Conservation (phyloP, 441 rosid species). For the Corymbia citriodora region DNA sequence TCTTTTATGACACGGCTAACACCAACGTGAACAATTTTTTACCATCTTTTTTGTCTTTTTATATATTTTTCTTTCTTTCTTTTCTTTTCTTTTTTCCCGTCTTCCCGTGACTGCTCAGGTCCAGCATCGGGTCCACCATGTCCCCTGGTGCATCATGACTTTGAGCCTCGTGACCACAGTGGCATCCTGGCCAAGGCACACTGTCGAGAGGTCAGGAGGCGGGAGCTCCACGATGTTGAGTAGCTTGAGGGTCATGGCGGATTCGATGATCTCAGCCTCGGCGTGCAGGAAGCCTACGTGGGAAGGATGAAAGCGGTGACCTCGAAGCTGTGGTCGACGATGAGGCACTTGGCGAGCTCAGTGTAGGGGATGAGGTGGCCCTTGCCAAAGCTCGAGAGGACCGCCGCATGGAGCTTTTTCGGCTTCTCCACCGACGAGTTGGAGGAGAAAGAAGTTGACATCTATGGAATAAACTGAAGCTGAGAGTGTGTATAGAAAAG, state of each 20-base stretch:
- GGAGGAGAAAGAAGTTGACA: not conserved
- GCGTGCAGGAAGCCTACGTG: not conserved
- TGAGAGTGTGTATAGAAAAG: not conserved
- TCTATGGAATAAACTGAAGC: not conserved
- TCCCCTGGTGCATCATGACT: not conserved
- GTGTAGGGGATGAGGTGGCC: not conserved
- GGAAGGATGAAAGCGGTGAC: not conserved
- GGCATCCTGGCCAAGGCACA: not conserved
- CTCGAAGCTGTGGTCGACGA: not conserved
- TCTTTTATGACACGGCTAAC: not conserved
- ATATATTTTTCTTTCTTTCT: not conserved
- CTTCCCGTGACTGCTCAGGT: not conserved
- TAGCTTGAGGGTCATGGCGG: not conserved
- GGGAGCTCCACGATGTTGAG: not conserved
- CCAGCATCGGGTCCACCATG: not conserved
- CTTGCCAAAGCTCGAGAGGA: not conserved
- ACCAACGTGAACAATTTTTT: accelerated
- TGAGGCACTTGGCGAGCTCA: not conserved
- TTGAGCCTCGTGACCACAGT: not conserved
- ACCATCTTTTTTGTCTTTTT: too few species aligned
- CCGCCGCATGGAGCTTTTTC: not conserved
- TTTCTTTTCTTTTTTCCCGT: too few species aligned
- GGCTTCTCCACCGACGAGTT: not conserved
- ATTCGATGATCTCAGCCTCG: not conserved
- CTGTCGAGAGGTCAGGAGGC: not conserved